Evolutionary conservation across 345 rosid species (phyloP).

Genomic region (Aegle marmelos): DNA sequence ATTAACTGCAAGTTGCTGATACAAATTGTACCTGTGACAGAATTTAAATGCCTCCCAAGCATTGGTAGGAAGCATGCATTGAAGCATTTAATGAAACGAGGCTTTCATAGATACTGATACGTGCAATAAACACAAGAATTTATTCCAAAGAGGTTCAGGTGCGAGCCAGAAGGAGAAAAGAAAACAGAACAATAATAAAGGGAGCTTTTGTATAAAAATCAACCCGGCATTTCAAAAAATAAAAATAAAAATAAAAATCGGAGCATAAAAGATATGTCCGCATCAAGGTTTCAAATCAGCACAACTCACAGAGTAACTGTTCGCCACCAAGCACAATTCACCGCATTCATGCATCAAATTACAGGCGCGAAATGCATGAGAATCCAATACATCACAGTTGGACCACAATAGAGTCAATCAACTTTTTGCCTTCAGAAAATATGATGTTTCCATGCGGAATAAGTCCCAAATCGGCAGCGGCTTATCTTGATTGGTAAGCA

Average conservation of each 20-base stretch:
- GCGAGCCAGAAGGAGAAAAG: constrained; percentile 23
- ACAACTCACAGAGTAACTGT: constrained; percentile 44
- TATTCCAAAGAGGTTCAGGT: constrained; percentile 45
- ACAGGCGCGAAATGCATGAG: constrained; percentile 37
- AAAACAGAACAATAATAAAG: constrained; percentile 23
- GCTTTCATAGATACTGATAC: constrained; percentile 37
- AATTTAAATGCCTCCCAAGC: constrained; percentile 29
- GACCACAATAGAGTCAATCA: constrained; percentile 35
- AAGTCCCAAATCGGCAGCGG: constrained; percentile 37
- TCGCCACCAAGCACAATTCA: constrained; percentile 57
- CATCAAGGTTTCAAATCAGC: constrained; percentile 50
- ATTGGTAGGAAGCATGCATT: constrained; percentile 22
- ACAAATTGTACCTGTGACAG: constrained; percentile 8
- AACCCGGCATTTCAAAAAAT: constrained; percentile 23
- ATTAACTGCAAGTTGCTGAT: constrained; percentile 7
- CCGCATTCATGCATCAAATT: constrained; percentile 40
- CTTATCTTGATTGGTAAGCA: constrained; percentile 35
- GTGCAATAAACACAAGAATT: constrained; percentile 55
- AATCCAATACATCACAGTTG: constrained; percentile 39
- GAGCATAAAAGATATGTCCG: constrained; percentile 40
- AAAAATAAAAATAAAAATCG: constrained; percentile 14
- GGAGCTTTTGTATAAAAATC: constrained; percentile 29
- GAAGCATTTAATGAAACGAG: constrained; percentile 41
- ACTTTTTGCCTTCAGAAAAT: constrained; percentile 19
- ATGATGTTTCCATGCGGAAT: constrained; percentile 30